Percentiles rank a stretch among this genome's conserved stretches.
Evolutionary conservation across 352 stramenopile genomes (phyloP).

Genomic region (Pythium sukuiense): DNA sequence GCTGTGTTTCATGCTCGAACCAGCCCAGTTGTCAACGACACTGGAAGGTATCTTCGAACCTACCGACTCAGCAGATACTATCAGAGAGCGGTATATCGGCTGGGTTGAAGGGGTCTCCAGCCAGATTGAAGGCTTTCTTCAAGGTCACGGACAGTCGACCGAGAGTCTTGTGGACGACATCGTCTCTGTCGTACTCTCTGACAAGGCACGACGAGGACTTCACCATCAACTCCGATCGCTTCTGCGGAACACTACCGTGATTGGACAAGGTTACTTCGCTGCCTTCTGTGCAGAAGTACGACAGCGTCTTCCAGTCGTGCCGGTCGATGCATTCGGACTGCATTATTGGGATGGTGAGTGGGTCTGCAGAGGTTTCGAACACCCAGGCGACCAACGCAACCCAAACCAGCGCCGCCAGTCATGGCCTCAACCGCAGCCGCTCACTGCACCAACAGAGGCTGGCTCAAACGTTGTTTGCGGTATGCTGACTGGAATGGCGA

Average conservation of each 20-base stretch:
- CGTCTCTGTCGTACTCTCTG: constrained; percentile 9
- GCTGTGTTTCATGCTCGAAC: constrained; percentile 11
- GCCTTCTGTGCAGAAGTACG: not conserved
- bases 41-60: not conserved
- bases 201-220: not conserved
- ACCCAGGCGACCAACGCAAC: not conserved
- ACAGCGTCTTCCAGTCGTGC: not conserved
- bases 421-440: not conserved
- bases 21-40: not conserved
- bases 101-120: constrained; percentile 14
- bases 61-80: not conserved
- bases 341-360: not conserved
- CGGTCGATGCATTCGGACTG: not conserved
- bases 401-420: not conserved
- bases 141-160: constrained; percentile 6
- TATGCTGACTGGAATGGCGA: not conserved
- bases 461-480: not conserved
- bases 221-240: not conserved
- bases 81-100: constrained; percentile 7
- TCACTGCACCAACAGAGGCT: not conserved
- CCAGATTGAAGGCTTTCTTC: constrained; percentile 21
- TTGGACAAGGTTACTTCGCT: not conserved
- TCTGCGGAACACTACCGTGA: constrained; percentile 18
- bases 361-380: not conserved
- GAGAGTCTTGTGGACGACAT: constrained; percentile 21